Conservation (phyloP, 2,329 filamentous ascomycete species). For the Mycogone perniciosa region DNA sequence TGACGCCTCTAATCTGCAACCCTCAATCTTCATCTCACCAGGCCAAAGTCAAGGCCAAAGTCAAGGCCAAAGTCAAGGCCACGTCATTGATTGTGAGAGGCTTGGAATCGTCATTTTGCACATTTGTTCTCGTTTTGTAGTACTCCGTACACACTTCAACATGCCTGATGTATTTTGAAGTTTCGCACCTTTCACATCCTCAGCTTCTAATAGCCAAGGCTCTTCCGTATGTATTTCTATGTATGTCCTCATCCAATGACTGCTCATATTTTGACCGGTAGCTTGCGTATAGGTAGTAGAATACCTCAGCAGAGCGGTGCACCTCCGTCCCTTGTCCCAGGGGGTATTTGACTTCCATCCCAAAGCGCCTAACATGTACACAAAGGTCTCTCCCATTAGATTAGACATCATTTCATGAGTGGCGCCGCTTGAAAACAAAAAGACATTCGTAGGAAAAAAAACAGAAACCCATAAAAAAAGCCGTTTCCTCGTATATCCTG, state of each 20-base stretch:
- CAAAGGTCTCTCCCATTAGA: slow-evolving; percentile 5
- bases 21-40: neutral
- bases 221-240: neutral
- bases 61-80: neutral
- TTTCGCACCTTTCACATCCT: too few relatives aligned
- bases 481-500: neutral
- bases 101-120: neutral
- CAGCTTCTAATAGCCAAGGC: too few relatives aligned
- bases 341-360: neutral
- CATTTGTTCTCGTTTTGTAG: too few relatives aligned
- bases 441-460: slow-evolving; percentile 1
- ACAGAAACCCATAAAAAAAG: neutral
- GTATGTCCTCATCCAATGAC: neutral
- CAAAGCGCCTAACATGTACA: neutral
- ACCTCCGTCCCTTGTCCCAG: neutral
- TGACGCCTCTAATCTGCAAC: neutral
- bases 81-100: neutral
- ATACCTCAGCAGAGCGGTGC: too few relatives aligned
- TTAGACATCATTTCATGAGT: slow-evolving; percentile 1
- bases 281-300: too few relatives aligned
- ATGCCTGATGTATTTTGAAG: too few relatives aligned
- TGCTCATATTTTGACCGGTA: too few relatives aligned
- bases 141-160: too few relatives aligned
- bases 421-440: neutral
- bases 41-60: neutral